Conservation (phyloP, 2,329 filamentous ascomycete genomes). For the Apiospora aurea region DNA sequence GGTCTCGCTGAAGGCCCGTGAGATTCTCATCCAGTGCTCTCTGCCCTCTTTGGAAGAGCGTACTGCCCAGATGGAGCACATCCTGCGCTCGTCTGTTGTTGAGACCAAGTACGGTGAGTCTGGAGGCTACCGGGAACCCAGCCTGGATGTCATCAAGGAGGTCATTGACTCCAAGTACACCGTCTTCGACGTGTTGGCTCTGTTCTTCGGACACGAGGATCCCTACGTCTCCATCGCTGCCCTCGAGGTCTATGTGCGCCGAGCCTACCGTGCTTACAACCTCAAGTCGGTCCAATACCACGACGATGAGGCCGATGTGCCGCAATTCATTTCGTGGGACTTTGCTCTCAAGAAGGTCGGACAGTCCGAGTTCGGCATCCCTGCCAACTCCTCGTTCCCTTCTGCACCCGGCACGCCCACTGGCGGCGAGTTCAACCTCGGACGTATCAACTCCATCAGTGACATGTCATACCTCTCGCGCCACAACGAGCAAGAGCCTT, state of each 20-base stretch:
- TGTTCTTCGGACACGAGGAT: slow-evolving; percentile 94
- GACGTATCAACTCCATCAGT: slow-evolving; percentile 92
- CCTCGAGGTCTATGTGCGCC: slow-evolving; percentile 94
- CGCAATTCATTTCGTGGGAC: slow-evolving; percentile 91
- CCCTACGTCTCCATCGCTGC: slow-evolving; percentile 93
- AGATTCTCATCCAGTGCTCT: slow-evolving; percentile 96
- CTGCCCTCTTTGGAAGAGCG: slow-evolving; percentile 96
- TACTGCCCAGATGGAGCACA: slow-evolving; percentile 97
- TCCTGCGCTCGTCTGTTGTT: slow-evolving; percentile 91
- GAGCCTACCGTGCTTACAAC: slow-evolving; percentile 95
- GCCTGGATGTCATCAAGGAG: slow-evolving; percentile 90
- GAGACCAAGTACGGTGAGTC: slow-evolving; percentile 98
- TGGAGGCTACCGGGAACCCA: slow-evolving; percentile 94
- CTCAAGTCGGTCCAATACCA: slow-evolving; percentile 90
- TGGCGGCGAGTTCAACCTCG: slow-evolving; percentile 65
- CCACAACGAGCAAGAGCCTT: slow-evolving; percentile 77
- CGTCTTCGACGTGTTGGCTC: slow-evolving; percentile 92
- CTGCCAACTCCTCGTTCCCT: slow-evolving; percentile 79
- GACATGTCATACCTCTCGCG: slow-evolving; percentile 90
- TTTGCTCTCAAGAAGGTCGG: slow-evolving; percentile 94
- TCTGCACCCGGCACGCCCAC: slow-evolving; percentile 83
- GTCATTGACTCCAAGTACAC: slow-evolving; percentile 99
- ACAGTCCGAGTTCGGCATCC: slow-evolving; percentile 86
- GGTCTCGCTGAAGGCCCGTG: slow-evolving; percentile 95
- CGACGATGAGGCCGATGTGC: slow-evolving; percentile 70